phyloP scores from a whole-genome alignment of 805 yeast species.

The Blastobotrys peoriensis region DNA sequence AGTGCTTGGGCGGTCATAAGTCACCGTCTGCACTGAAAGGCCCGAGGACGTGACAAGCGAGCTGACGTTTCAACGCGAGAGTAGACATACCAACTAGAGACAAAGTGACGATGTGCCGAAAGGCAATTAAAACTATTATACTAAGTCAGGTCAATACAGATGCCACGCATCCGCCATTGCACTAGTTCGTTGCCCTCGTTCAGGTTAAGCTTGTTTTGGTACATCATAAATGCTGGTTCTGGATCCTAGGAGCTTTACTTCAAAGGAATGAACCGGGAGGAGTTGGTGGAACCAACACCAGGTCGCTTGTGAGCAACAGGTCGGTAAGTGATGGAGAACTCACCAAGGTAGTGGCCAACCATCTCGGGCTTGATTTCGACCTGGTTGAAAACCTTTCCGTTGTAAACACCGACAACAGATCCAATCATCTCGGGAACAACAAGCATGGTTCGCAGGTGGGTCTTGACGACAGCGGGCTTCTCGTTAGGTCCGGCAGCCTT shows the following conservation, averaged over 20 bases:
- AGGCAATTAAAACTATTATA: too few relatives aligned
- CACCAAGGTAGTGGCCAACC: slow-evolving; percentile 99
- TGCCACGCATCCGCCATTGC: too few relatives aligned
- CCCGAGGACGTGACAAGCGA: too few relatives aligned
- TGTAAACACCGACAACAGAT: slow-evolving; percentile 97
- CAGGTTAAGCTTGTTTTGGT: not conserved
- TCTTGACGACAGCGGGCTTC: slow-evolving; percentile 97
- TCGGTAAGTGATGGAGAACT: slow-evolving; percentile 98
- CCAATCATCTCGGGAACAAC: slow-evolving; percentile 99
- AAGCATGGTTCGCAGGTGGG: slow-evolving; percentile 99
- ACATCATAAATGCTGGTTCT: slow-evolving; percentile 1
- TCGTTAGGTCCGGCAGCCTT: slow-evolving; percentile 72
- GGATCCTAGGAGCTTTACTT: slow-evolving; percentile 32
- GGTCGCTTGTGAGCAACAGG: slow-evolving; percentile 99
- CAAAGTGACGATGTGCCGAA: too few relatives aligned
- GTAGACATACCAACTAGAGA: too few relatives aligned
- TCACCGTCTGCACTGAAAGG: too few relatives aligned
- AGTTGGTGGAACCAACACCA: slow-evolving; percentile 56
- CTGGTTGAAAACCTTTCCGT: slow-evolving; percentile 99
- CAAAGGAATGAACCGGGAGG: slow-evolving; percentile 76
- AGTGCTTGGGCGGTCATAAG: not conserved
- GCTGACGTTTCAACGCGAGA: too few relatives aligned
- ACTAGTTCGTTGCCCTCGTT: too few relatives aligned
- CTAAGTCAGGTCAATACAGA: too few relatives aligned
- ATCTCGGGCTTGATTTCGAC: slow-evolving; percentile 99